Base-by-base conservation (phyloP, 116 monocot species). In the Papilionanthe hybrid region DNA sequence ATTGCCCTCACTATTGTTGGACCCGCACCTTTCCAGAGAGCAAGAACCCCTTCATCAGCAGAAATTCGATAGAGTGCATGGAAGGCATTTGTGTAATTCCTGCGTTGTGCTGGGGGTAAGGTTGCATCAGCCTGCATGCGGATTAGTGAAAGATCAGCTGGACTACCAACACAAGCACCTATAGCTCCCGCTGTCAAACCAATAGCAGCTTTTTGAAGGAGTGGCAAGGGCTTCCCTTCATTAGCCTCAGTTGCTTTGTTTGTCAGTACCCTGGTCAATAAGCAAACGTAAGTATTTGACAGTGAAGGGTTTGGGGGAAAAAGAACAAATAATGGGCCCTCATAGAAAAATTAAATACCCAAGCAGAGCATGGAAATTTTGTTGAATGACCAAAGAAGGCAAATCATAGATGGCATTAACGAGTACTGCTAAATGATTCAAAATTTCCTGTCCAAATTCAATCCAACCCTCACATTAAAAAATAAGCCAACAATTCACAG, bases 91-190 rank as follows among this genome's bases (percentile, higher is more conserved):
- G 77, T 92, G 72, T 96, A 96, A 78, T 96, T 83, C 28, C 96
- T 83, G 7, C 93, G 79, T 60, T 93, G 93, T 58, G 93, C 96
- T 53, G 30, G 63, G 7, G 96, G 96, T 63, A 96, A 77, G 47
- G 93, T 93, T 50, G 96, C 92, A 90, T 96, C 96, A 84, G 96
- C 96, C 83, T 96, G 96, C 96, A 96, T 96, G 11, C 96, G 90
- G 53, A 96, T 96, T 66, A 96, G 94, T 42, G 96, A 90, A 77
- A 96, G 79, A 86, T 96, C 96, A 79, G 96, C 96, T 66, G 96
- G 96, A 84, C 85, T 96, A 42, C 96, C 96, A 79, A 96, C 82
- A 84, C 56, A 79, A 50, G 96, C 93, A 72, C 96, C 96, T 78
- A 96, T 96, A 72, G 96, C 96, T 27, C 96, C 96, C 78, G 96